Percentiles rank a stretch among this genome's conserved stretches.
These are phyloP conservation scores for Castanopsis chinensis DNA, from an alignment of 306 rosid species.

Conservation along the genomic window DNA sequence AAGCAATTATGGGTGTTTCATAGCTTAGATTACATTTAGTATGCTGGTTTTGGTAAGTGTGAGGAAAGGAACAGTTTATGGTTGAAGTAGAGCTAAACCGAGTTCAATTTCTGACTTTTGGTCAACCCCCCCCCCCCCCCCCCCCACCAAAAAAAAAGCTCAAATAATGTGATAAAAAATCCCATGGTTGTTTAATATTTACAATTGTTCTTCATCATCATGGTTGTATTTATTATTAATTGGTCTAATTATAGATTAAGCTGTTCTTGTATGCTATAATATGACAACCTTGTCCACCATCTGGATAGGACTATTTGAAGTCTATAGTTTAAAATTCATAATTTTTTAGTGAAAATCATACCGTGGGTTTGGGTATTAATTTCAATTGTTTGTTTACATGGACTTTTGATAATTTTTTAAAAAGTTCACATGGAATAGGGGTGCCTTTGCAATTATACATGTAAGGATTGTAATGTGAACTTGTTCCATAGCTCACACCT, in stretches of 20 bases:
- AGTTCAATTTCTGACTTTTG: not conserved
- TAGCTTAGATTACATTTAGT: no score
- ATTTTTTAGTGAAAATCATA: not conserved
- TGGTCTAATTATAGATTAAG: not conserved
- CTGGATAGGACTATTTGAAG: not conserved
- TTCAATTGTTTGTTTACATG: not conserved
- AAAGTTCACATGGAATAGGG: not conserved
- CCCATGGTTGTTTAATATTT: not conserved
- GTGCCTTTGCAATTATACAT: not conserved
- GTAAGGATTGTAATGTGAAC: not conserved
- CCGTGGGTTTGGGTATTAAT: not conserved
- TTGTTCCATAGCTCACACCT: not conserved
- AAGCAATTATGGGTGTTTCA: no score
- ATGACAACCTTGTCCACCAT: not conserved
- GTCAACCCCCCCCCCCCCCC: not conserved
- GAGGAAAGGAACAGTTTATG: not conserved
- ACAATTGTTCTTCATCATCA: not conserved
- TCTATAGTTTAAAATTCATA: not conserved
- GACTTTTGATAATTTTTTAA: not conserved
- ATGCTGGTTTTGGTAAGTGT: not conserved
- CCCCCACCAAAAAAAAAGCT: not conserved
- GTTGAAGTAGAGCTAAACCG: no score
- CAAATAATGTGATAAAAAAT: not conserved
- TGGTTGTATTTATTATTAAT: not conserved
- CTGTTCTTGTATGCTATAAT: not conserved